Conservation (phyloP, 2,329 filamentous ascomycete genomes). For the Stemphylium lycopersici region DNA sequence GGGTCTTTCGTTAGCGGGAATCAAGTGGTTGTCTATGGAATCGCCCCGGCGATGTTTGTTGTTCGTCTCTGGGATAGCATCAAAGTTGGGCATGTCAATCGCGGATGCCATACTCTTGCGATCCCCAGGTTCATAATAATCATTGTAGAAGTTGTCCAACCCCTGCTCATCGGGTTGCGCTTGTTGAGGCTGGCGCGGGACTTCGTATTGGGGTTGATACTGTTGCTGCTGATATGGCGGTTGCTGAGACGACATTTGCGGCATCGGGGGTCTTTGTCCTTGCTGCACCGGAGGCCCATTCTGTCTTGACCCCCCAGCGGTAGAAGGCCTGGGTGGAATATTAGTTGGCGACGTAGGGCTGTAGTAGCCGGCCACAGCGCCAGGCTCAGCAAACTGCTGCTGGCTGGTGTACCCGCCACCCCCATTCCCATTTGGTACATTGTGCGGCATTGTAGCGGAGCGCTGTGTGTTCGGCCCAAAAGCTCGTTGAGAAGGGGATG, state of each 20-base stretch:
- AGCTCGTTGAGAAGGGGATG: slow-evolving; percentile 37
- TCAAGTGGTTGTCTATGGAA: slow-evolving; percentile 47
- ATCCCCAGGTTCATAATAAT: slow-evolving; percentile 50
- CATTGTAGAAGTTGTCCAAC: slow-evolving; percentile 59
- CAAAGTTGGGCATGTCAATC: slow-evolving; percentile 69
- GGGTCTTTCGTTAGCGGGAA: slow-evolving; percentile 19
- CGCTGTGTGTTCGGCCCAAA: slow-evolving; percentile 43
- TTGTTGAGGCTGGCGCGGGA: slow-evolving; percentile 28
- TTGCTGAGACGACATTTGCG: slow-evolving; percentile 26
- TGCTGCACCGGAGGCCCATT: slow-evolving; percentile 27
- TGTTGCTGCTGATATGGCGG: slow-evolving; percentile 25
- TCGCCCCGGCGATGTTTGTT: slow-evolving; percentile 42
- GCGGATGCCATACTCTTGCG: slow-evolving; percentile 54
- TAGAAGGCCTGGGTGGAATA: slow-evolving; percentile 46
- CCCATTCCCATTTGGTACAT: slow-evolving; percentile 21
- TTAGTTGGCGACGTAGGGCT: slow-evolving; percentile 45
- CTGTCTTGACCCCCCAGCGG: slow-evolving; percentile 40
- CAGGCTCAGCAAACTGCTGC: slow-evolving; percentile 45
- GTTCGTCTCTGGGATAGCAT: slow-evolving; percentile 55
- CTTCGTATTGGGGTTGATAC: slow-evolving; percentile 26
- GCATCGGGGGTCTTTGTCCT: slow-evolving; percentile 41
- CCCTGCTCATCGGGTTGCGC: slow-evolving; percentile 44
- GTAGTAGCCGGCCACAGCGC: slow-evolving; percentile 43
- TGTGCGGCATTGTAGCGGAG: slow-evolving; percentile 48
- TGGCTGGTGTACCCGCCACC: slow-evolving; percentile 25